These are phyloP conservation scores for Gardenia jasminoides DNA, from an alignment of 257 asterid genomes.

Conservation along the genomic window DNA sequence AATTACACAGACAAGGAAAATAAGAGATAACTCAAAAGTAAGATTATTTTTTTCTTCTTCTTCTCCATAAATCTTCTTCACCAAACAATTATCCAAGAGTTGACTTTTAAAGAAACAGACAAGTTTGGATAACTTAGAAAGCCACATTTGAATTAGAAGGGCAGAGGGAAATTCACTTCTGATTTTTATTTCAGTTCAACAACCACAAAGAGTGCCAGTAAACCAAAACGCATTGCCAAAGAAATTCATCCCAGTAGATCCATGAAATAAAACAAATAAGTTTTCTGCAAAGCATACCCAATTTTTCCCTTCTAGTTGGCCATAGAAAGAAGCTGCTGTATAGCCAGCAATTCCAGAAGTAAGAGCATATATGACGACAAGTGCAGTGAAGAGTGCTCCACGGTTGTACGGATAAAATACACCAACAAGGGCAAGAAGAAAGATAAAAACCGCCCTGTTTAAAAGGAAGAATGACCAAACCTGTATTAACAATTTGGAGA, in stretches of 20 bases:
- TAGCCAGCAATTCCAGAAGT: constrained; percentile 55
- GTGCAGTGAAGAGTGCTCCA: constrained; percentile 51
- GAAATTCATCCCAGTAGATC: neutral
- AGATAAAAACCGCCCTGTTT: constrained; percentile 41
- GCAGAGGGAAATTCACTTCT: neutral
- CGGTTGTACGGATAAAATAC: constrained; percentile 56
- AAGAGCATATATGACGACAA: constrained; percentile 47
- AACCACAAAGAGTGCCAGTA: neutral
- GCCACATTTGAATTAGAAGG: neutral
- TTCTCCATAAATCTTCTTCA: neutral
- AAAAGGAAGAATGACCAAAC: neutral
- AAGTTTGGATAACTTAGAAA: neutral
- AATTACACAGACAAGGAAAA: neutral
- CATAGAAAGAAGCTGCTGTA: constrained; percentile 47
- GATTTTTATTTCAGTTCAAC: neutral
- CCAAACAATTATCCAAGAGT: neutral
- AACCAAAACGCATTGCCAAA: neutral
- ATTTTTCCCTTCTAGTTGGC: constrained; percentile 55
- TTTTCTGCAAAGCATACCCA: constrained; percentile 38
- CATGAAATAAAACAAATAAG: neutral
- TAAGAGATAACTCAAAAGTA: neutral
- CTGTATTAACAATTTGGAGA: neutral
- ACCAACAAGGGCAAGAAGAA: constrained; percentile 45
- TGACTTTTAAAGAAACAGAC: neutral
- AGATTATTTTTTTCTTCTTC: neutral